Evolutionary conservation across 2,329 filamentous ascomycete genomes (phyloP).

Genomic region (Lizonia empirigonia): DNA sequence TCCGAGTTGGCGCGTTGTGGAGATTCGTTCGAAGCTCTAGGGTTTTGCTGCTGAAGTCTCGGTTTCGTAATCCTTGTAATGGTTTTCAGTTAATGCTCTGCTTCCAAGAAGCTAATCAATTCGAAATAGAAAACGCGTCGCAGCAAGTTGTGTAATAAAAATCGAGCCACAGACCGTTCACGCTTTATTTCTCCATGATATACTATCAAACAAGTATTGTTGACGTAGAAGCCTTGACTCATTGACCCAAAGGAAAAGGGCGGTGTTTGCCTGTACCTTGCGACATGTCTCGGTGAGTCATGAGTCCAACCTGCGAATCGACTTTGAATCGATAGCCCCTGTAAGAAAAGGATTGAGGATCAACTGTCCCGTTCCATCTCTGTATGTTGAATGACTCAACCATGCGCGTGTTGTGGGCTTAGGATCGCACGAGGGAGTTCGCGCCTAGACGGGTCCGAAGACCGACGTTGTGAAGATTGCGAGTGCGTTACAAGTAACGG

Average conservation of each 20-base stretch:
- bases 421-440: too few relatives aligned
- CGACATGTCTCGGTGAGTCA: slow-evolving; percentile 1
- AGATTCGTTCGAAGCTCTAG: neutral
- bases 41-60: neutral
- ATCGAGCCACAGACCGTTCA: neutral
- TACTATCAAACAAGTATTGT: neutral
- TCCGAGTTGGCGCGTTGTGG: neutral
- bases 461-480: too few relatives aligned
- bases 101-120: neutral
- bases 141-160: neutral
- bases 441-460: too few relatives aligned
- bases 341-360: neutral
- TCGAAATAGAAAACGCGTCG: neutral
- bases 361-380: too few relatives aligned
- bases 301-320: neutral
- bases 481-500: too few relatives aligned
- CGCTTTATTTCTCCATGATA: neutral
- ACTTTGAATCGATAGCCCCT: neutral
- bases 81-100: neutral
- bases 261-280: slow-evolving; percentile 1
- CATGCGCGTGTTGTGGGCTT: too few relatives aligned
- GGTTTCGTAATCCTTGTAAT: neutral
- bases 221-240: neutral
- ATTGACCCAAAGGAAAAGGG: slow-evolving; percentile 15
- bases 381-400: too few relatives aligned